Percentiles rank a stretch among this genome's conserved stretches.
Evolutionary conservation across 2,329 filamentous ascomycete species (phyloP).

Genomic region (Epichloe coenophiala): DNA sequence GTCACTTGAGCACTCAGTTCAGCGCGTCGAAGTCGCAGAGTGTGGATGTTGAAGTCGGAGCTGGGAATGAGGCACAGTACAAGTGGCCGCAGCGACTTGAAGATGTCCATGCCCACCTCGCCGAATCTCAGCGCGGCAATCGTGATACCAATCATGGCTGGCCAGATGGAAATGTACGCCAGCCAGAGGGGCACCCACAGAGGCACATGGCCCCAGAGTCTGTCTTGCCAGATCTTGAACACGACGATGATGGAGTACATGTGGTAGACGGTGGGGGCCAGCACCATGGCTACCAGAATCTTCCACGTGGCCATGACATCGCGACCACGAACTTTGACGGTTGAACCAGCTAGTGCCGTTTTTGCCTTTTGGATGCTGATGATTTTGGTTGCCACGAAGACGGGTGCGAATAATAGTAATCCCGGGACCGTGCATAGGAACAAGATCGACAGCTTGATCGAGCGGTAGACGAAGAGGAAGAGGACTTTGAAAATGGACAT

Average conservation of each 20-base stretch:
- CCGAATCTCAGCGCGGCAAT: slow-evolving; percentile 90
- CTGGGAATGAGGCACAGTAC: slow-evolving; percentile 73
- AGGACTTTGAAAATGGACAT: slow-evolving; percentile 68
- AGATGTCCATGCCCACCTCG: slow-evolving; percentile 96
- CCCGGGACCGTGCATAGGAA: slow-evolving; percentile 75
- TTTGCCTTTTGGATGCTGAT: slow-evolving; percentile 73
- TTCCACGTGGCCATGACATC: slow-evolving; percentile 96
- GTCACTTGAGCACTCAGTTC: slow-evolving; percentile 73
- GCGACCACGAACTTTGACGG: slow-evolving; percentile 75
- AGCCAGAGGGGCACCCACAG: slow-evolving; percentile 67
- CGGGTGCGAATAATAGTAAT: slow-evolving; percentile 72
- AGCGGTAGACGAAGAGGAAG: slow-evolving; percentile 65
- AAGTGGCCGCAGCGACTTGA: slow-evolving; percentile 85
- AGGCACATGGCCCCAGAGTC: slow-evolving; percentile 71
- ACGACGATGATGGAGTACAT: slow-evolving; percentile 65
- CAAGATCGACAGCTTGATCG: slow-evolving; percentile 64
- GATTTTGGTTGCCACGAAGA: slow-evolving; percentile 72
- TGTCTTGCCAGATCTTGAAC: slow-evolving; percentile 67
- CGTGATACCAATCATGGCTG: slow-evolving; percentile 76
- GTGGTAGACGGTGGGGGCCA: slow-evolving; percentile 71
- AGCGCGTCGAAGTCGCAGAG: slow-evolving; percentile 58
- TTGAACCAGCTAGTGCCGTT: slow-evolving; percentile 71
- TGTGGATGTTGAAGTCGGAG: slow-evolving; percentile 71
- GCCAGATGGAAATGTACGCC: slow-evolving; percentile 60
- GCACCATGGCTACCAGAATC: slow-evolving; percentile 70